phyloP scores from a whole-genome alignment of 176 grass and related monocot genomes.

The Hordeum marinum region DNA sequence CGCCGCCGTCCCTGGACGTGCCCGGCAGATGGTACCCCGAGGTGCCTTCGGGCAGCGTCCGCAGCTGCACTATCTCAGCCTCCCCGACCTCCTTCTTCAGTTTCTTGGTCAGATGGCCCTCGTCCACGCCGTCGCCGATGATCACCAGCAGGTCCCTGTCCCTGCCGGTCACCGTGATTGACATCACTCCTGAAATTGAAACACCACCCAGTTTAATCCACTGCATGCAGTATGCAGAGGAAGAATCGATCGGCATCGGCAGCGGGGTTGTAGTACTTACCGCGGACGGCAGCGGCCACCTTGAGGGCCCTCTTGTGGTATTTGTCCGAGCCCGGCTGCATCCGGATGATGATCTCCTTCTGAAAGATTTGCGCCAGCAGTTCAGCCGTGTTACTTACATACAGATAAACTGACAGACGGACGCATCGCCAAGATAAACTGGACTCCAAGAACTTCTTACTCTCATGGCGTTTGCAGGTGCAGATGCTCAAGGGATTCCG shows the following conservation, averaged over 20 bases:
- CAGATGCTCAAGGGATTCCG: background rate
- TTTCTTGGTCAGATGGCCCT: constrained; percentile 19
- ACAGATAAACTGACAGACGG: background rate
- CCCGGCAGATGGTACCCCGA: background rate
- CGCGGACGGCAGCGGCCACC: constrained; percentile 25
- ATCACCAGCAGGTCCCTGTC: constrained; percentile 31
- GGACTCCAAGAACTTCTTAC: constrained; percentile 6
- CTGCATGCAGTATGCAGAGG: background rate
- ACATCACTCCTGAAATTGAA: constrained; percentile 20
- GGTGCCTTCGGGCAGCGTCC: background rate
- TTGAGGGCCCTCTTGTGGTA: constrained; percentile 16
- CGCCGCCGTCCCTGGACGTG: background rate
- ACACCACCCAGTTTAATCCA: background rate
- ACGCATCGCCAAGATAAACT: background rate
- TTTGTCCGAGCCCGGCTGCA: constrained; percentile 9
- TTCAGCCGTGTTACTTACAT: background rate
- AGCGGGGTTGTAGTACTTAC: background rate
- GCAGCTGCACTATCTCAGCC: constrained; percentile 36
- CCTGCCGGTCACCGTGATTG: constrained; percentile 28
- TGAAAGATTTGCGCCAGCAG: background rate
- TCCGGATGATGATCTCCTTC: constrained; percentile 42
- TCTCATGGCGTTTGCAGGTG: background rate
- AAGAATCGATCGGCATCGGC: background rate
- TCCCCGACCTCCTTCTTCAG: constrained; percentile 32
- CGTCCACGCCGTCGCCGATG: constrained; percentile 40